These are phyloP conservation scores for Viola odorata DNA, from an alignment of 345 rosid genomes.

Conservation along the genomic window DNA sequence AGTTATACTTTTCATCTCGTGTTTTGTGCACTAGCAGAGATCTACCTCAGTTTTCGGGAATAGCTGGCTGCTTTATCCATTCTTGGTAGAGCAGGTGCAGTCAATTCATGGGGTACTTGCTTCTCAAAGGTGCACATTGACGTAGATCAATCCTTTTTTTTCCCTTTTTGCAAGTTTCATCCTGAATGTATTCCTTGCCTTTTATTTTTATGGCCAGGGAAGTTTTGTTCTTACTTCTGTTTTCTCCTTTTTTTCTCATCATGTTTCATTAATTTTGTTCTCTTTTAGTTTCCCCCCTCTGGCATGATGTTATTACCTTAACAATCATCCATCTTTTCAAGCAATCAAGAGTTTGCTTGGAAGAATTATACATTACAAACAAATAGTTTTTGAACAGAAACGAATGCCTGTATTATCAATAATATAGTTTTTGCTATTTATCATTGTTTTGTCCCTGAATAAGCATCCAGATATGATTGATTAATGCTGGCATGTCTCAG, in stretches of 20 bases:
- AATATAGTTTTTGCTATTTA: no score
- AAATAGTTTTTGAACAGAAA: no score
- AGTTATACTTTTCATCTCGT: not conserved
- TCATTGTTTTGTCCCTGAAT: no score
- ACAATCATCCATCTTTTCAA: no score
- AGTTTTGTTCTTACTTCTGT: not conserved
- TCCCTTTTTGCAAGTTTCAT: not conserved
- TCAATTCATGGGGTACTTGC: not conserved
- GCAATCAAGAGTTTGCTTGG: no score
- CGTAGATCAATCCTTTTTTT: not conserved
- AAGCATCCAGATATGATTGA: no score
- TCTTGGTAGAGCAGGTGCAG: not conserved
- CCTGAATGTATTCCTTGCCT: constrained; percentile 28
- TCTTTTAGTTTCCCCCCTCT: no score
- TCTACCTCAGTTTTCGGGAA: not conserved
- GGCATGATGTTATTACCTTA: no score
- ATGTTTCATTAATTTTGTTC: no score
- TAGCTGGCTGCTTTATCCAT: not conserved
- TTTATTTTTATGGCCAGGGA: constrained; percentile 22
- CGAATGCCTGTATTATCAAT: no score
- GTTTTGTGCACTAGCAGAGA: not conserved
- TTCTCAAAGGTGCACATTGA: constrained; percentile 7
- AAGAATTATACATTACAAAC: no score
- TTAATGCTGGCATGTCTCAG: not conserved
- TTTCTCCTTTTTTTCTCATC: not conserved